A percentile compares a stretch with the other conserved stretches of the same genome.
These are phyloP conservation scores for Zymoseptoria crescenta DNA, from an alignment of 2,329 filamentous ascomycete species.

Conservation along the genomic window DNA sequence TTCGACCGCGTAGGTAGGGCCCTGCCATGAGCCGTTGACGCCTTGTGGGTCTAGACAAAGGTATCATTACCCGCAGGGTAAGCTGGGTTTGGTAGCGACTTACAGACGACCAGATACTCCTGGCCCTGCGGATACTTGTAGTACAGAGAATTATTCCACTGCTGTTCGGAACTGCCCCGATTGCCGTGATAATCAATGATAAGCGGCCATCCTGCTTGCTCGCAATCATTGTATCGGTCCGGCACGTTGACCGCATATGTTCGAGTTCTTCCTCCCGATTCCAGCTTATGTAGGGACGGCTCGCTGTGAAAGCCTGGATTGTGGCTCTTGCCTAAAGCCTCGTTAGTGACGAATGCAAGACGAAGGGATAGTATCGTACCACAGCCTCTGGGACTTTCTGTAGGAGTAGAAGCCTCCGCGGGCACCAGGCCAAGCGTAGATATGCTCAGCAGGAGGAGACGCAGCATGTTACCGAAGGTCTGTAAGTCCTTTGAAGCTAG, in stretches of 20 bases:
- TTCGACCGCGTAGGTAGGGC: slow-evolving; percentile 34
- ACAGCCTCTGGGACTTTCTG: neutral
- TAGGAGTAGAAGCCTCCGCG: neutral
- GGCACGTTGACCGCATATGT: slow-evolving; percentile 22
- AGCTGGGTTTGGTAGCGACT: neutral
- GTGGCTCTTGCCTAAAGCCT: slow-evolving; percentile 2
- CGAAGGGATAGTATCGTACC: neutral
- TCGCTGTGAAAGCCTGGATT: slow-evolving; percentile 13
- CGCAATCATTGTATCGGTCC: slow-evolving; percentile 15
- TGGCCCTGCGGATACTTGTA: slow-evolving; percentile 38
- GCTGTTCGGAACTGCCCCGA: slow-evolving; percentile 12
- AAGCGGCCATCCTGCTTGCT: slow-evolving; percentile 22
- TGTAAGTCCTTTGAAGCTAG: neutral
- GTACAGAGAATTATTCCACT: slow-evolving; percentile 40
- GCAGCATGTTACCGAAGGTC: neutral
- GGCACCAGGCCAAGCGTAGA: neutral
- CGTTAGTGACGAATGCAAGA: neutral
- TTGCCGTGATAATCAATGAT: slow-evolving; percentile 44
- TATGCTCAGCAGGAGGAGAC: neutral
- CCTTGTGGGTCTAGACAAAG: slow-evolving; percentile 33
- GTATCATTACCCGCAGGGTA: neutral
- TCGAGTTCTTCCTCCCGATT: slow-evolving; percentile 13
- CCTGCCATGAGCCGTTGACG: slow-evolving; percentile 33
- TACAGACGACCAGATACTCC: slow-evolving; percentile 37
- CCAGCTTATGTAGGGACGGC: slow-evolving; percentile 10